Conservation (phyloP, 2,329 filamentous ascomycete species). For the Phialocephala subalpina region DNA sequence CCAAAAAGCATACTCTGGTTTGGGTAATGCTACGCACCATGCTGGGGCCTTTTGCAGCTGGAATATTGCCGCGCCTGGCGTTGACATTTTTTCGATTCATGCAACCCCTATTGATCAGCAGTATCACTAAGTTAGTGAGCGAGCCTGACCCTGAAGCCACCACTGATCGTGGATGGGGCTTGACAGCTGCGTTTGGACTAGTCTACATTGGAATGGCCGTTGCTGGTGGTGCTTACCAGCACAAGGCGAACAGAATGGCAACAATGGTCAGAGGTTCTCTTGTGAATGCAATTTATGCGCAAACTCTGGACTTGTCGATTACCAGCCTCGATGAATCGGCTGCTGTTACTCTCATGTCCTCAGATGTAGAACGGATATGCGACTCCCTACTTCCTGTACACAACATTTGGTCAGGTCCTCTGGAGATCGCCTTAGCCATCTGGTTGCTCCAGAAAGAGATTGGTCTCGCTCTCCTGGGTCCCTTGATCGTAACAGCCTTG, state of each 20-base stretch:
- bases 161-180: too few relatives aligned
- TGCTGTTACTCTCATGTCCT: conserved; percentile 42
- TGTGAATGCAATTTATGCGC: conserved; percentile 39
- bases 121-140: too few relatives aligned
- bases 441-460: conserved; percentile 42
- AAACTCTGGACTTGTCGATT: conserved; percentile 38
- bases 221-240: too few relatives aligned
- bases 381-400: conserved; percentile 41
- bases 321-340: conserved; percentile 37
- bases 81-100: too few relatives aligned
- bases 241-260: conserved; percentile 35
- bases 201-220: too few relatives aligned
- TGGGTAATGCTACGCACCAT: too few relatives aligned
- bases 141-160: too few relatives aligned
- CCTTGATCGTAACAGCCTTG: conserved; percentile 27
- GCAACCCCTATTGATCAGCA: too few relatives aligned
- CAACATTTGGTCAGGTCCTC: conserved; percentile 37
- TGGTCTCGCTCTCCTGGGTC: conserved; percentile 34
- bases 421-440: conserved; percentile 40
- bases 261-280: conserved; percentile 41
- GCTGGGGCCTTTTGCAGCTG: too few relatives aligned
- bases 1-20: too few relatives aligned
- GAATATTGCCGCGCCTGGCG: too few relatives aligned
- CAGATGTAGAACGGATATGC: conserved; percentile 36
- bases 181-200: too few relatives aligned